These are phyloP conservation scores for Candolleomyces aberdarensis DNA, from an alignment of 768 basidiomycete genomes.

Conservation along the genomic window DNA sequence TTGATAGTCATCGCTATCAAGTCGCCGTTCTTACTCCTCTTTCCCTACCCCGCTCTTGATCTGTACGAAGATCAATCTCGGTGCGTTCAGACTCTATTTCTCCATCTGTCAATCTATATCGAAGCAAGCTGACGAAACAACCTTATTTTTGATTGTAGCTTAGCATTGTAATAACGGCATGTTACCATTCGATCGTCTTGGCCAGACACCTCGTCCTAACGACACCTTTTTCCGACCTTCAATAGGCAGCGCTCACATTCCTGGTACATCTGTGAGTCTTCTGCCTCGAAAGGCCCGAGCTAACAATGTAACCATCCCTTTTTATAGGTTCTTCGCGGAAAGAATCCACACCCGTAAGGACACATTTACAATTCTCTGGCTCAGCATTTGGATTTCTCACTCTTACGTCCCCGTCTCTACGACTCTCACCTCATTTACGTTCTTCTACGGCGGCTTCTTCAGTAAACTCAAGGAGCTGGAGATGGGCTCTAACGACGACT, in stretches of 20 bases:
- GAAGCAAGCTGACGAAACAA: neutral
- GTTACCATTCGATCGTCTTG: neutral
- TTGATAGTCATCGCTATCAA: neutral
- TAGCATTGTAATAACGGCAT: conserved; percentile 8
- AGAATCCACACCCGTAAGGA: conserved; percentile 7
- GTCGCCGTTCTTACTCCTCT: too few relatives aligned
- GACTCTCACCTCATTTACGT: neutral
- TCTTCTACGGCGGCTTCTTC: neutral
- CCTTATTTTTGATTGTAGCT: neutral
- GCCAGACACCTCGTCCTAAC: neutral
- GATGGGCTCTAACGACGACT: conserved; percentile 1
- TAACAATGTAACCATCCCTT: neutral
- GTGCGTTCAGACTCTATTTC: neutral
- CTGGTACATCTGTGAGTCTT: conserved; percentile 9
- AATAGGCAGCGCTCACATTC: conserved; percentile 8
- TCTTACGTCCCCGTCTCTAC: neutral
- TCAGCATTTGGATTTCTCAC: neutral
- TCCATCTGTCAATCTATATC: neutral
- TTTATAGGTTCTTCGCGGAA: conserved; percentile 8
- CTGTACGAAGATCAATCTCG: conserved; percentile 3
- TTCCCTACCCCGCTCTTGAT: too few relatives aligned
- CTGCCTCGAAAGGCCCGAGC: neutral
- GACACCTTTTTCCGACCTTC: neutral
- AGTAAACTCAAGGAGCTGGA: conserved; percentile 6
- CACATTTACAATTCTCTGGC: neutral